Conservation (phyloP, 192 early-diverging fungal species). For the Haplosporangium gracile region DNA sequence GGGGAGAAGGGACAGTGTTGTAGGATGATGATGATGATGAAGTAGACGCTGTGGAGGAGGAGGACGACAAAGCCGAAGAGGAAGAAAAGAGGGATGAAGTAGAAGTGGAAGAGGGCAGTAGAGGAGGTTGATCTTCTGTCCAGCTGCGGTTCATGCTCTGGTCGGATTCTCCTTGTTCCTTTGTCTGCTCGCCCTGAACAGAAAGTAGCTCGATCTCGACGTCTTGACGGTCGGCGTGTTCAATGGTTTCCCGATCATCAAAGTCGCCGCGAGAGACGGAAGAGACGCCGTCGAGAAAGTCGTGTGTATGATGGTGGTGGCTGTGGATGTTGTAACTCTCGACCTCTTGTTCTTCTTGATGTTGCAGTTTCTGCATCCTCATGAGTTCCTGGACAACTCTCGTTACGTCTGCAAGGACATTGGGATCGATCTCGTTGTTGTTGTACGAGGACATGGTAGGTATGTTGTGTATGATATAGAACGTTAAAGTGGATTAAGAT, state of each 20-base stretch:
- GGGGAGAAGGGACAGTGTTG: neutral
- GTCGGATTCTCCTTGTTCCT: neutral
- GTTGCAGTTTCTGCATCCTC: slow-evolving; percentile 32
- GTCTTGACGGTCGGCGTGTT: slow-evolving; percentile 24
- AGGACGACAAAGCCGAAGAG: neutral
- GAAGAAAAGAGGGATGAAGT: slow-evolving; percentile 8
- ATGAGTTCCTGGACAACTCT: slow-evolving; percentile 49
- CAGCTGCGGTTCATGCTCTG: neutral
- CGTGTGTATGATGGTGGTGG: slow-evolving; percentile 6
- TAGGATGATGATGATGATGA: slow-evolving; percentile 1
- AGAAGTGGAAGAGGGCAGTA: slow-evolving; percentile 23
- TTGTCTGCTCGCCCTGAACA: neutral
- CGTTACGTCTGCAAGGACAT: slow-evolving; percentile 50
- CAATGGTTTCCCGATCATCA: neutral
- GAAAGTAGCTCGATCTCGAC: slow-evolving; percentile 7
- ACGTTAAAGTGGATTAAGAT: neutral
- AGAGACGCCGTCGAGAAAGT: slow-evolving; percentile 4
- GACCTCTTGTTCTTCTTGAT: slow-evolving; percentile 4
- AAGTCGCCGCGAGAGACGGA: slow-evolving; percentile 20
- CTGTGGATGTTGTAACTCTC: neutral
- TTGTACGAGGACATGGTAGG: slow-evolving; percentile 13
- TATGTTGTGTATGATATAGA: too few species aligned
- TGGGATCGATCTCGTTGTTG: slow-evolving; percentile 47
- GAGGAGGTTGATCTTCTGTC: slow-evolving; percentile 7
- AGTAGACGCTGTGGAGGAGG: neutral